Evolutionary conservation across 495 filamentous ascomycete species (phyloP).

Genomic region (Thermothielavioides terrestris): DNA sequence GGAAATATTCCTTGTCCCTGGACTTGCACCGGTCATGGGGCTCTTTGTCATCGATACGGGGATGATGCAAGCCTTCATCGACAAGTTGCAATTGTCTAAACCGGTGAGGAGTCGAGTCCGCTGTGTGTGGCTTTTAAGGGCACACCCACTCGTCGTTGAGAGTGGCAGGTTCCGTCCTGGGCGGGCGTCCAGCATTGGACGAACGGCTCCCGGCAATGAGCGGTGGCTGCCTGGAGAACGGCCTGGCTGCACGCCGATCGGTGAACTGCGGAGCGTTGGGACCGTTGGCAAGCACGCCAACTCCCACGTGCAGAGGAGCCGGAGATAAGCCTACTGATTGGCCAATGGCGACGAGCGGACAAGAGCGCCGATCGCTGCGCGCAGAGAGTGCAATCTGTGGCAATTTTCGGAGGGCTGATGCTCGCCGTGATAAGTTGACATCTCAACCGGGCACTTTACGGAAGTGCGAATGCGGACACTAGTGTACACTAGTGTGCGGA

Average conservation of each 20-base stretch:
- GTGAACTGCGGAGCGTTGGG: too few species aligned
- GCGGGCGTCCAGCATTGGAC: neutral
- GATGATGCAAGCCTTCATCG: neutral
- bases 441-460: too few species aligned
- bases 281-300: constrained; percentile 3
- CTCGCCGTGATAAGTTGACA: neutral
- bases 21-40: neutral
- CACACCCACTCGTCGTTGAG: neutral
- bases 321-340: constrained; percentile 6
- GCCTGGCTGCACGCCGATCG: neutral
- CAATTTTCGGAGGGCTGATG: neutral
- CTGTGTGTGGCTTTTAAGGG: too few species aligned
- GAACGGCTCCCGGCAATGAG: too few species aligned
- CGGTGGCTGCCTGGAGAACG: too few species aligned
- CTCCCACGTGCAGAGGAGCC: constrained; percentile 1
- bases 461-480: too few species aligned
- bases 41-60: neutral
- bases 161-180: neutral
- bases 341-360: constrained; percentile 1
- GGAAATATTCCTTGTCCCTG: neutral
- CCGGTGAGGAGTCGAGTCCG: too few species aligned
- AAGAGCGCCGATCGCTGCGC: neutral
- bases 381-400: neutral
- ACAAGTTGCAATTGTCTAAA: neutral
- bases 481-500: too few species aligned